Percentiles rank a stretch among this genome's conserved stretches.
These are phyloP conservation scores for Solanum bukasovii DNA, from an alignment of 257 asterid species.

Conservation along the genomic window DNA sequence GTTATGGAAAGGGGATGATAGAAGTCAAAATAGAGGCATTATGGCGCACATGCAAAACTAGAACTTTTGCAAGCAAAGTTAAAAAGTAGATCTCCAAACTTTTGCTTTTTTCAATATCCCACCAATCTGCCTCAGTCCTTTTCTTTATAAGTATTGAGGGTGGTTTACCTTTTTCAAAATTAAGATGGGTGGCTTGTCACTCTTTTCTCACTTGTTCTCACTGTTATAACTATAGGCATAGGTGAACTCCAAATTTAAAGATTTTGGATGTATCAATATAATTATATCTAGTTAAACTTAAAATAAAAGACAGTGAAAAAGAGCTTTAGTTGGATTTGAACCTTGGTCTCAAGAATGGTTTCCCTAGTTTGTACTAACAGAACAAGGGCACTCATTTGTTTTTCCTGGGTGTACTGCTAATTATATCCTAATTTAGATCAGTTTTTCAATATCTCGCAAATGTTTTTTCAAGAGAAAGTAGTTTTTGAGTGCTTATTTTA, in stretches of 20 bases:
- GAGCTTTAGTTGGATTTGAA: too few relatives aligned
- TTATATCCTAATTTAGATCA: too few relatives aligned
- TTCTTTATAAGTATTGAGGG: not conserved
- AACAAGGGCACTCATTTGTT: too few relatives aligned
- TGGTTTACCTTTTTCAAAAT: not conserved
- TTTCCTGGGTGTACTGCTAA: too few relatives aligned
- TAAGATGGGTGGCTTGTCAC: not conserved
- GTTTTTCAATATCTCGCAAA: not conserved
- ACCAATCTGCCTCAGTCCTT: not conserved
- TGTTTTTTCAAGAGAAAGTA: not conserved
- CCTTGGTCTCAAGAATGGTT: too few relatives aligned
- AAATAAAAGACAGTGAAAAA: too few relatives aligned
- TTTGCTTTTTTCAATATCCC: slow-evolving; percentile 1
- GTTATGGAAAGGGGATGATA: not conserved
- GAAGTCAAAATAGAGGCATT: slow-evolving; percentile 1
- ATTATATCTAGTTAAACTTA: too few relatives aligned
- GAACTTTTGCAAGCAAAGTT: slow-evolving; percentile 4
- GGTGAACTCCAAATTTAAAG: not conserved
- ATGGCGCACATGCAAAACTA: slow-evolving; percentile 8
- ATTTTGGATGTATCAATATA: not conserved
- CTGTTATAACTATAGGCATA: not conserved
- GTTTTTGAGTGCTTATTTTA: too few relatives aligned
- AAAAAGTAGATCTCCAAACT: slow-evolving; percentile 1
- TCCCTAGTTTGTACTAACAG: too few relatives aligned
- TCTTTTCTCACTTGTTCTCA: not conserved